Base-by-base conservation (phyloP, 176 grass and related monocot species). In the Aegilops umbellulata region DNA sequence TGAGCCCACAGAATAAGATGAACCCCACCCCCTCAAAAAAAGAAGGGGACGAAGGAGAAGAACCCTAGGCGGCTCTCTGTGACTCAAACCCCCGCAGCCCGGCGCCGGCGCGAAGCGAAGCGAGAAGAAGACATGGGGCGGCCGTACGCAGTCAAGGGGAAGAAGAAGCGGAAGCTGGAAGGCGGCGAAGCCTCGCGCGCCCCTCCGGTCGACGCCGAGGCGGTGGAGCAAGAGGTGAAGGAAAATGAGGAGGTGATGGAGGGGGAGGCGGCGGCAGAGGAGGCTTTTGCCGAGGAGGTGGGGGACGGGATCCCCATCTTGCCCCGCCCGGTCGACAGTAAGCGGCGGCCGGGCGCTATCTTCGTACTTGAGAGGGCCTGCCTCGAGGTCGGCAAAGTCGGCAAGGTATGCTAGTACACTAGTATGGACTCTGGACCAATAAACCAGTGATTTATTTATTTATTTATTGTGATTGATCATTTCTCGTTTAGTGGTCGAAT, bases 301-400 rank as follows among this genome's bases (percentile, higher is more conserved):
- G 78, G 57, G 10, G 77, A 88, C 8, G 91, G 93, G 25, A 71
- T 95, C 53, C 93, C 90, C 3, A 57, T 95, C 6, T 51, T 92
- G 29, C 84, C 90, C 5, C 86, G 86, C 3, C 46, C 84, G 12
- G 58, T 94, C n/a, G 92, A 91, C 53, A 82, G 74, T 65, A 95
- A 89, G 85, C 46, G 51, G 83, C 85, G 38, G 22, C 83, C 88
- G 8, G 93, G 97, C 24, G 92, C 80, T 9, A 94, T 95, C 57
- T 98, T 95, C 78, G 90, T 98, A 36, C 97, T 98, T 10, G 93
- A 95, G 82, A 94, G 82, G 90, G 97, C 94, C 6, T 95, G 91
- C 65, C 83, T 98, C 65, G 97, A 98, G 69, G 94, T 98, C 75
- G 97, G 94, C 73, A 95, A 98, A 94, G 97, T 98, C 9, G 97